phyloP scores from a whole-genome alignment of 2,329 filamentous ascomycete genomes.

The Pyrenophora graminea region DNA sequence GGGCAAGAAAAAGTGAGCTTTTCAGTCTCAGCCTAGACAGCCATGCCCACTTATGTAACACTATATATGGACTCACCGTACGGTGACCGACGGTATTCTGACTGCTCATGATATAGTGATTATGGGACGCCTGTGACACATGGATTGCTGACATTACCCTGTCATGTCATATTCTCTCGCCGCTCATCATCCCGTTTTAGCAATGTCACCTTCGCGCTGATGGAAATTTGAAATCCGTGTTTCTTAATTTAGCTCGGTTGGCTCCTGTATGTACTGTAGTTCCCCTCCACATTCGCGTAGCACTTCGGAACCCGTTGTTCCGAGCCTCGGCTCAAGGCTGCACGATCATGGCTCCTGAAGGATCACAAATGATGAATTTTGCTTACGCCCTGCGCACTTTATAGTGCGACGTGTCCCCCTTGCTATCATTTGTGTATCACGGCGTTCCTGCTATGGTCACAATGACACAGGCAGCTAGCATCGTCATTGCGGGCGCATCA shows the following conservation, averaged over 20 bases:
- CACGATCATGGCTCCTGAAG: background rate
- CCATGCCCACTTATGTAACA: conserved; percentile 11
- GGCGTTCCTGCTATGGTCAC: conserved; percentile 14
- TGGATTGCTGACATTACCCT: too few relatives aligned
- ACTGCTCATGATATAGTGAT: too few relatives aligned
- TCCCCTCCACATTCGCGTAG: too few relatives aligned
- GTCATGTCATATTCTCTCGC: too few relatives aligned
- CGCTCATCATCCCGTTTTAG: too few relatives aligned
- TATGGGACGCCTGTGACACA: too few relatives aligned
- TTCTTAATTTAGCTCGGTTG: too few relatives aligned
- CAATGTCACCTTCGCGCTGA: too few relatives aligned
- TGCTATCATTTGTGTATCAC: background rate
- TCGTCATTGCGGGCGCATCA: conserved; percentile 27
- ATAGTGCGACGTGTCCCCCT: background rate
- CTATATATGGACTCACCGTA: too few relatives aligned
- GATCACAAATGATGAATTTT: background rate
- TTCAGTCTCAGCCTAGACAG: background rate
- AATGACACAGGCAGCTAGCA: conserved; percentile 26
- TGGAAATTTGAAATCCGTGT: too few relatives aligned
- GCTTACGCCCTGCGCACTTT: background rate
- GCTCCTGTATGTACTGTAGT: too few relatives aligned
- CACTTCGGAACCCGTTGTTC: background rate
- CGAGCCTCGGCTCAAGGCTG: conserved; percentile 9
- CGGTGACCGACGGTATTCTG: too few relatives aligned
- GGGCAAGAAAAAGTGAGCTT: conserved; percentile 58